A percentile compares a stretch with the other conserved stretches of the same genome.
Evolutionary conservation across 257 asterid species (phyloP).

Genomic region (Echium plantagineum): DNA sequence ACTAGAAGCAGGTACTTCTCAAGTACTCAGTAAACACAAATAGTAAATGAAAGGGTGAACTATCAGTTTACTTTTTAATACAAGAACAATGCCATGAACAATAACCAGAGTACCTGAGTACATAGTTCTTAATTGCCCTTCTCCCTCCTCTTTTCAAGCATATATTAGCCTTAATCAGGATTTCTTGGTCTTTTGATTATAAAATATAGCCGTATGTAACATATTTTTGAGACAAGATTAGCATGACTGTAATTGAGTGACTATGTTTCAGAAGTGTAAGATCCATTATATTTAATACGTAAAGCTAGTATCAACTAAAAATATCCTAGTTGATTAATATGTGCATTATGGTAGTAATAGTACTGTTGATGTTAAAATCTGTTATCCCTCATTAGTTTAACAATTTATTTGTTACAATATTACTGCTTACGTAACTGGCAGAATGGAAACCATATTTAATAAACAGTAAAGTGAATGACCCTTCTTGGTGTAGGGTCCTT

Average conservation of each 20-base stretch:
- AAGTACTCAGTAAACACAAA: too few species aligned
- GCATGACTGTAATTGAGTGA: too few species aligned
- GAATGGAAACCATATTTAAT: background rate
- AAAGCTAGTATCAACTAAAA: background rate
- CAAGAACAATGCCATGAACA: background rate
- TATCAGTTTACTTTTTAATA: background rate
- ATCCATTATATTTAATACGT: too few species aligned
- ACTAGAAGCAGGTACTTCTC: slow-evolving; percentile 56
- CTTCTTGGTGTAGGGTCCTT: too few species aligned
- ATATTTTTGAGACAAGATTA: too few species aligned
- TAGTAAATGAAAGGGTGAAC: background rate
- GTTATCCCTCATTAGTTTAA: background rate
- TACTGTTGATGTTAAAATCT: background rate
- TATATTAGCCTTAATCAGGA: too few species aligned
- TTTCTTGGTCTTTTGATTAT: too few species aligned
- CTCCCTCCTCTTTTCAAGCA: too few species aligned
- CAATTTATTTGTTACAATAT: background rate
- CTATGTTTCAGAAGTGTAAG: too few species aligned
- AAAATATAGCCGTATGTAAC: too few species aligned
- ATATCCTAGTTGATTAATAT: background rate
- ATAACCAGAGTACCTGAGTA: background rate
- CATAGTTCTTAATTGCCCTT: too few species aligned
- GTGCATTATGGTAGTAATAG: background rate
- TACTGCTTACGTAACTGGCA: background rate
- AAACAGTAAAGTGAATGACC: background rate